phyloP scores from a whole-genome alignment of 2,329 filamentous ascomycete genomes.

The Colletotrichum caudatum region DNA sequence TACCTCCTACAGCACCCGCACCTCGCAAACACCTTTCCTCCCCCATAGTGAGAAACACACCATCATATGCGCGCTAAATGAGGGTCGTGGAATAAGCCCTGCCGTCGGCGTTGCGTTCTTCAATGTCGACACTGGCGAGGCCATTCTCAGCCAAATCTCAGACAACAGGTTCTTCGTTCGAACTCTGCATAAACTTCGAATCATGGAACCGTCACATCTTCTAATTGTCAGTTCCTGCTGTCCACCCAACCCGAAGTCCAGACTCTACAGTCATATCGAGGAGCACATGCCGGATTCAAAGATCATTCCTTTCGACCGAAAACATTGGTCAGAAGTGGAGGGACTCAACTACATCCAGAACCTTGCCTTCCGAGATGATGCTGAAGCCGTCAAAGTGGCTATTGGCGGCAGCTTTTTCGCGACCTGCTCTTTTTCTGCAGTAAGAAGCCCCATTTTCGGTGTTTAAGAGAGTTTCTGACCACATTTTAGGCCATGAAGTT shows the following conservation, averaged over 20 bases:
- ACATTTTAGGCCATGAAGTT: constrained; percentile 78
- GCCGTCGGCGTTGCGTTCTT: constrained; percentile 88
- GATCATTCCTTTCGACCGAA: constrained; percentile 76
- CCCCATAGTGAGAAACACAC: constrained; percentile 69
- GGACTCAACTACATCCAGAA: constrained; percentile 83
- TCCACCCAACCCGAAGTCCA: constrained; percentile 75
- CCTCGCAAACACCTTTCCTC: constrained; percentile 58
- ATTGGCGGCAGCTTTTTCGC: constrained; percentile 88
- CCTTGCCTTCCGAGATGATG: constrained; percentile 83
- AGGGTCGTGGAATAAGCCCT: constrained; percentile 88
- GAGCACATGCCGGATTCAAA: constrained; percentile 75
- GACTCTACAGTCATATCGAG: constrained; percentile 78
- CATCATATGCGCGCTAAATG: constrained; percentile 88
- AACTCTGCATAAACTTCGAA: constrained; percentile 86
- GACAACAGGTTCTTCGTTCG: constrained; percentile 93
- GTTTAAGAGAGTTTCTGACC: constrained; percentile 38
- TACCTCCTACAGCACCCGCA: constrained; percentile 58
- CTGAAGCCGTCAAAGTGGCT: constrained; percentile 83
- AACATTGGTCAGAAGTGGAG: constrained; percentile 83
- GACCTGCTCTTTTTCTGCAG: constrained; percentile 86
- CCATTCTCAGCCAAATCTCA: constrained; percentile 88
- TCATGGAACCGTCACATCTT: constrained; percentile 84
- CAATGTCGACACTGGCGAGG: constrained; percentile 87
- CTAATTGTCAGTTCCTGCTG: constrained; percentile 80
- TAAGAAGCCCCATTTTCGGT: constrained; percentile 57